Base-by-base conservation (phyloP, 257 asterid genomes). In the Schizonepeta tenuifolia region DNA sequence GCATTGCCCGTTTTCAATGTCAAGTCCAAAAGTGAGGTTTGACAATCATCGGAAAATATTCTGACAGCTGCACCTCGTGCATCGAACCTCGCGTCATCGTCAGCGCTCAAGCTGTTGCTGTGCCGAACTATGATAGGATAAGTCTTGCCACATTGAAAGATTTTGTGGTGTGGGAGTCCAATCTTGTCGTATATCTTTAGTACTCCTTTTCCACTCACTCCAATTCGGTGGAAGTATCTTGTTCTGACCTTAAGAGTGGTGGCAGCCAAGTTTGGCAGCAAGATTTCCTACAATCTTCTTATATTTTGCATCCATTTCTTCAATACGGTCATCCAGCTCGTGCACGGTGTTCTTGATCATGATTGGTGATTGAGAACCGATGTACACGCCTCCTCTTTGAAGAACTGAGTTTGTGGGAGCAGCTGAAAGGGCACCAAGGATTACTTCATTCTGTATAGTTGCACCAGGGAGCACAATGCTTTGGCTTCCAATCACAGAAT, bases 61-160 rank as follows among this genome's bases (percentile, higher is more conserved):
- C 93, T 78, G 18, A 90, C 61, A 10, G 97, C 86, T 24, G 97
- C 97, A 7, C 97, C 97, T 9, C 96, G 89, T 2, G 96, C 92
- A 62, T 90, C 97, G 0, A 87, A 74, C 69, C 96, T 85, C 33
- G 96, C 97, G 77, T 90, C 97, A 73, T 90, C 97, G 21, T 90
- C 97, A 1, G 96, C 91, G 31, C 96, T 90, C 80, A 90, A 85
- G 76, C 93, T 85, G 77, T 90, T 90, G 86, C 97, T 90, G 69
- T 90, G 97, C 15, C 97, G 84, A 26, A 90, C 72, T 62, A 90
- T 83, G 75, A 90, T 79, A 3, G 89, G 87, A 51, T 82, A 87
- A 4, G 70, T 75, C 81, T 81, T 85, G 33, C 96, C 92, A 9
- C 82, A 66, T 28, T 15, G 67, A 82, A 90, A 88, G 66, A 90